Conservation (phyloP, 345 rosid genomes). For the Pistacia atlantica region DNA sequence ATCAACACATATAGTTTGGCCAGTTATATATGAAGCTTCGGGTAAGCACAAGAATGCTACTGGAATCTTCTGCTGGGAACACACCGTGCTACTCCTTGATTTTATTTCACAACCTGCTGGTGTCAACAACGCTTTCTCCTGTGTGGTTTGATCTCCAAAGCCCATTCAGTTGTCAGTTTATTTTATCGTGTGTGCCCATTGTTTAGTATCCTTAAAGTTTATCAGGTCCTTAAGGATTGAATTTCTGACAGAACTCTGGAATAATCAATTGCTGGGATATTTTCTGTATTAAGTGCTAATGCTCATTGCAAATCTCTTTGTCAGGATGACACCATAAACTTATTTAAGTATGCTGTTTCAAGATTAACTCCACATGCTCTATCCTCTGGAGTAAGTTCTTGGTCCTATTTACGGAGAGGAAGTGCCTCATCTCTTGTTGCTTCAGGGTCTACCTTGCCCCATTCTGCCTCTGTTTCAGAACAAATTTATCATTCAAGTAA, state of each 20-base stretch:
- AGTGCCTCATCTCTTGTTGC: slow-evolving; percentile 43
- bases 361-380: slow-evolving; percentile 71
- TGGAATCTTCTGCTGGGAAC: slow-evolving; percentile 48
- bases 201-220: background rate
- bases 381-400: slow-evolving; percentile 64
- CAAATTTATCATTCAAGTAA: slow-evolving; percentile 42
- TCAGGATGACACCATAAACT: slow-evolving; percentile 87
- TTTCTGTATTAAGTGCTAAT: slow-evolving; percentile 19
- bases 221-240: background rate
- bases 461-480: slow-evolving; percentile 48
- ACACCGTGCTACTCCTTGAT: slow-evolving; percentile 66
- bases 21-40: no score
- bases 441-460: slow-evolving; percentile 34
- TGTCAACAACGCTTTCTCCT: slow-evolving; percentile 88
- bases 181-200: background rate
- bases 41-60: background rate
- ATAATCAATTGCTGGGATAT: background rate
- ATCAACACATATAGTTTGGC: no score
- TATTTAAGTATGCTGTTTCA: slow-evolving; percentile 75
- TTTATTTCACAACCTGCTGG: slow-evolving; percentile 86
- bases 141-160: slow-evolving; percentile 51
- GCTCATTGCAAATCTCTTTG: slow-evolving; percentile 18
- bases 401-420: slow-evolving; percentile 79
- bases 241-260: slow-evolving; percentile 12
- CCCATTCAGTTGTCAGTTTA: slow-evolving; percentile 17